Percentiles rank a stretch among this genome's conserved stretches.
phyloP scores from a whole-genome alignment of 352 stramenopile genomes.

The Globisporangium lucens region DNA sequence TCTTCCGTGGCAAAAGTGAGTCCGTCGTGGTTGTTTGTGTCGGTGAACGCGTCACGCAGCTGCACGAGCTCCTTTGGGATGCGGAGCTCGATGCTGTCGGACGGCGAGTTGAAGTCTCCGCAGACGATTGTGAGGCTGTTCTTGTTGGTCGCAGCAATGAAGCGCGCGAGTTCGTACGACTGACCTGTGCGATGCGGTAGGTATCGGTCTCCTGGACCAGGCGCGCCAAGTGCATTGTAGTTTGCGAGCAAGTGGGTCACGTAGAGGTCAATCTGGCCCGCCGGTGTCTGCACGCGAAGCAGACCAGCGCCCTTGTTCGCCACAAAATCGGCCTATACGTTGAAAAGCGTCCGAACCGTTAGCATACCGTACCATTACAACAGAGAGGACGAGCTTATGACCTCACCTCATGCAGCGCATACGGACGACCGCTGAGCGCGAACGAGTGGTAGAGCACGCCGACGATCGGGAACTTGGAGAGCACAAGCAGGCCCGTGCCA shows the following conservation, averaged over 20 bases:
- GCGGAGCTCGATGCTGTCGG: constrained; percentile 66
- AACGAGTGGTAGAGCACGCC: constrained; percentile 73
- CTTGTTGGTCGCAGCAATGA: constrained; percentile 56
- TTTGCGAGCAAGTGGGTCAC: constrained; percentile 78
- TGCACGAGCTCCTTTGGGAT: constrained; percentile 48
- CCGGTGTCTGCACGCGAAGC: constrained; percentile 55
- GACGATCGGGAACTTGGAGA: constrained; percentile 68
- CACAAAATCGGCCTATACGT: constrained; percentile 53
- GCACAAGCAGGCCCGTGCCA: constrained; percentile 68
- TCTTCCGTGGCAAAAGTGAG: constrained; percentile 73
- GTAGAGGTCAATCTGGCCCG: constrained; percentile 68
- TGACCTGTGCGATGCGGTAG: constrained; percentile 59
- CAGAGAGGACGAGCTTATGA: not conserved
- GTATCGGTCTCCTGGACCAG: constrained; percentile 66
- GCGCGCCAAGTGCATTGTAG: constrained; percentile 69
- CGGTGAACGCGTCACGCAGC: constrained; percentile 66
- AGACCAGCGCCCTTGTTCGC: constrained; percentile 77
- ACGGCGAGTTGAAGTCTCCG: constrained; percentile 81
- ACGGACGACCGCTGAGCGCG: constrained; percentile 69
- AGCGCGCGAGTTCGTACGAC: constrained; percentile 72
- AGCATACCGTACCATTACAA: not conserved
- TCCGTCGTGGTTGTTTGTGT: constrained; percentile 61
- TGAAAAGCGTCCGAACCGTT: not conserved
- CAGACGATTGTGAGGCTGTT: constrained; percentile 62
- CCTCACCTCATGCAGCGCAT: constrained; percentile 58